A percentile compares a stretch with the other conserved stretches of the same genome.
Evolutionary conservation across 257 asterid genomes (phyloP).

Genomic region (Penstemon newberryi): DNA sequence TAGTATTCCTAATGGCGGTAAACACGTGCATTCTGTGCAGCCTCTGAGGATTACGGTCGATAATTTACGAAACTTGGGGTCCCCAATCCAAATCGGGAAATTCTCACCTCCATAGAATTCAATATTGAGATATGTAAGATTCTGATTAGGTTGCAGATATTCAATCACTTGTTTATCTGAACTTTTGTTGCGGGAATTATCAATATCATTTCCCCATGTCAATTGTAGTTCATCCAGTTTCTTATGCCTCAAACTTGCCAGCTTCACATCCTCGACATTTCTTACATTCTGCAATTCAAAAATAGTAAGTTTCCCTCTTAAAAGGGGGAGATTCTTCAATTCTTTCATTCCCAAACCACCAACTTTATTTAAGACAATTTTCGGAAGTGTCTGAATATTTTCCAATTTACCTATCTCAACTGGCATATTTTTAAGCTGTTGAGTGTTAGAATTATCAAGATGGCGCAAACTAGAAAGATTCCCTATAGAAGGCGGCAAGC

Average conservation of each 20-base stretch:
- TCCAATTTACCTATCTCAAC: conserved; percentile 45
- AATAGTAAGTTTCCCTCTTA: conserved; percentile 57
- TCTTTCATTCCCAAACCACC: conserved; percentile 53
- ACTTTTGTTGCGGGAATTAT: conserved; percentile 29
- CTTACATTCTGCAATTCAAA: conserved; percentile 56
- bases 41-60: conserved; percentile 42
- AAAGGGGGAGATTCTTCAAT: conserved; percentile 36
- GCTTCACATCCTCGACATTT: conserved; percentile 52
- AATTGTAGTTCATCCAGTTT: conserved; percentile 52
- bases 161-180: conserved; percentile 50
- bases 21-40: conserved; percentile 47
- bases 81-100: conserved; percentile 67
- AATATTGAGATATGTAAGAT: conserved; percentile 48
- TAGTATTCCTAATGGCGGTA: conserved; percentile 66
- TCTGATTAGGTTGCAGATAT: conserved; percentile 48
- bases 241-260: conserved; percentile 45
- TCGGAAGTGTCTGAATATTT: conserved; percentile 54
- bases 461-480: conserved; percentile 54
- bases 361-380: conserved; percentile 47
- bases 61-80: conserved; percentile 41
- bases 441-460: conserved; percentile 60
- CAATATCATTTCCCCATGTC: conserved; percentile 49
- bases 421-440: conserved; percentile 57
- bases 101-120: conserved; percentile 46
- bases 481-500: conserved; percentile 56